phyloP scores from a whole-genome alignment of 208 protist species.

The Wallacemonas sp. region DNA sequence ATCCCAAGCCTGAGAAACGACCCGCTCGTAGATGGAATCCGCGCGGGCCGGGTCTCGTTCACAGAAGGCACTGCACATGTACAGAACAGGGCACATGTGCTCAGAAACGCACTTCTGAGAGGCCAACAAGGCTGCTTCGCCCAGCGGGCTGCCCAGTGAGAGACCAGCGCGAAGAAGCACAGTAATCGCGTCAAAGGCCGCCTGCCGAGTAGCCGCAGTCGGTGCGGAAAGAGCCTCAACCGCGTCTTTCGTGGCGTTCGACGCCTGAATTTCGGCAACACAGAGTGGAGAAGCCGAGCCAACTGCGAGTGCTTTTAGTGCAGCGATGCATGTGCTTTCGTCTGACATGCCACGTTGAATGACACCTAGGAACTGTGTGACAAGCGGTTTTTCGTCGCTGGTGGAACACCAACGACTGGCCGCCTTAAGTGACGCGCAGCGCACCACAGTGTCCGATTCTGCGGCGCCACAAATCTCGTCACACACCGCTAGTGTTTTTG shows the following conservation, averaged over 20 bases:
- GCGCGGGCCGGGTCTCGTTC: background rate
- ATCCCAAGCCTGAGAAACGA: background rate
- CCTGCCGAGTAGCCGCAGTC: background rate
- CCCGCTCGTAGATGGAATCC: background rate
- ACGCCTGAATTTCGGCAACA: background rate
- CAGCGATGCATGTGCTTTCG: background rate
- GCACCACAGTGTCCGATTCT: background rate
- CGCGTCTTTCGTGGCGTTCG: background rate
- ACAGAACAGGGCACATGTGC: background rate
- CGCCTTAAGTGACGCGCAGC: background rate
- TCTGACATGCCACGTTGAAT: background rate
- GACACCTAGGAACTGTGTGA: background rate
- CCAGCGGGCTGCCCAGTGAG: background rate
- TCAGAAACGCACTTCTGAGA: background rate
- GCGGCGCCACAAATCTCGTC: background rate
- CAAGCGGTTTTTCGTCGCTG: background rate
- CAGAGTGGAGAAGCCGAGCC: background rate
- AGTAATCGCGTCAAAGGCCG: background rate
- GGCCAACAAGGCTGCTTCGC: background rate
- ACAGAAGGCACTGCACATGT: constrained; percentile 3
- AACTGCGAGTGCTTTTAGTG: background rate
- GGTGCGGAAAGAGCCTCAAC: background rate
- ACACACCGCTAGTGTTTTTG: background rate
- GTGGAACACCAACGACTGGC: background rate
- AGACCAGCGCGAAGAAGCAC: constrained; percentile 1